phyloP scores from a whole-genome alignment of 257 asterid species.

The Jaltomata sinuosa region DNA sequence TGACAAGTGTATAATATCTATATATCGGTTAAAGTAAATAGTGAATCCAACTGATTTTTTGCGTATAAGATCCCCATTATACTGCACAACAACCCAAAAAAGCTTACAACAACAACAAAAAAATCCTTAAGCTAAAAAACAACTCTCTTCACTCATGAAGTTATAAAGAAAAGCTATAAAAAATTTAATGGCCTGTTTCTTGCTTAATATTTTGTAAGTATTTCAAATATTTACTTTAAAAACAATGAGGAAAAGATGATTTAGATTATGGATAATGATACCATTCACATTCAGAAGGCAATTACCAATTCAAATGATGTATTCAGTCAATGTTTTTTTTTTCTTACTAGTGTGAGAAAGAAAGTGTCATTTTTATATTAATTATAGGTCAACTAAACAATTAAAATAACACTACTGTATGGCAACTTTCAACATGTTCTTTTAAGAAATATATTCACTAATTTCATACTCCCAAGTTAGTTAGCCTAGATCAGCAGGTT shows the following conservation, averaged over 20 bases:
- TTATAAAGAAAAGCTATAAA: neutral
- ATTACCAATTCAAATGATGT: neutral
- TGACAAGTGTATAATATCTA: too few species aligned
- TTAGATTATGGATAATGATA: neutral
- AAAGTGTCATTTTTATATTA: neutral
- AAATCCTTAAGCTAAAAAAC: too few species aligned
- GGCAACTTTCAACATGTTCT: neutral
- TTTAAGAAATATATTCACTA: neutral
- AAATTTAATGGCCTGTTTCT: neutral
- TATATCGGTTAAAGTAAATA: too few species aligned
- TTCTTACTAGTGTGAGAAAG: neutral
- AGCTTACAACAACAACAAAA: too few species aligned
- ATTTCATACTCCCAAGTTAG: neutral
- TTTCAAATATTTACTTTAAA: neutral
- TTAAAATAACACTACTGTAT: neutral
- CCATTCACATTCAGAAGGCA: neutral
- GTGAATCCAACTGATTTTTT: too few species aligned
- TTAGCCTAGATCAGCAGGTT: neutral
- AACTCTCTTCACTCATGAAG: too few species aligned
- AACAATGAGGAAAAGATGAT: neutral
- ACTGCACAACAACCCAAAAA: too few species aligned
- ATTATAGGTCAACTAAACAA: neutral
- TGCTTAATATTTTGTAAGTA: neutral
- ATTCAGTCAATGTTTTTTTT: neutral
- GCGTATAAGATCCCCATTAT: too few species aligned